Evolutionary conservation across 2,329 filamentous ascomycete species (phyloP).

Genomic region (Ustilaginoidea virens): DNA sequence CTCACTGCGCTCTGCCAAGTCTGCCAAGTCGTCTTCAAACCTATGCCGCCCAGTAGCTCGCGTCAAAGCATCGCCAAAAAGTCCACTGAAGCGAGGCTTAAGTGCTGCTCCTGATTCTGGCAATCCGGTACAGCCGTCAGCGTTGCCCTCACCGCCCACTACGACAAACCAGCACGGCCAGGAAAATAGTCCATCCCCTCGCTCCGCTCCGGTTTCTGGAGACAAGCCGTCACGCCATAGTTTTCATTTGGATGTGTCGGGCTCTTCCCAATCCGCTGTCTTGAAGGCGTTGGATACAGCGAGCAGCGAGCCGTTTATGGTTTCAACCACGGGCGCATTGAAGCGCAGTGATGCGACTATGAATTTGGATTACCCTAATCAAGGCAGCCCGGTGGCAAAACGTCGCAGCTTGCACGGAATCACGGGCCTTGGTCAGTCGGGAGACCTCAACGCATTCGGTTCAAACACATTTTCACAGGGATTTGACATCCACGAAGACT

Average conservation of each 20-base stretch:
- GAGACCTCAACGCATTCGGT: constrained; percentile 65
- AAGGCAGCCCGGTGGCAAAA: constrained; percentile 81
- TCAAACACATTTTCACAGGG: constrained; percentile 26
- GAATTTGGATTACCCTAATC: constrained; percentile 64
- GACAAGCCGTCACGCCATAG: constrained; percentile 38
- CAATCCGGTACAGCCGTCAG: constrained; percentile 41
- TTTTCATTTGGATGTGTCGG: constrained; percentile 40
- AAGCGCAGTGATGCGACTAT: constrained; percentile 86
- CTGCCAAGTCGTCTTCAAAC: constrained; percentile 38
- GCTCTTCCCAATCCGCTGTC: constrained; percentile 33
- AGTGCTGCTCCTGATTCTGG: constrained; percentile 54
- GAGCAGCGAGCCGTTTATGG: constrained; percentile 17
- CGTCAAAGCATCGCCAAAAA: constrained; percentile 58
- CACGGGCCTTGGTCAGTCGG: constrained; percentile 38
- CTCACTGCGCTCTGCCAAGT: constrained; percentile 46
- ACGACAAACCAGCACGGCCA: constrained; percentile 25
- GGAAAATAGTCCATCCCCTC: constrained; percentile 20
- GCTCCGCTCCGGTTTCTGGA: constrained; percentile 15
- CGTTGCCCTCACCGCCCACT: constrained; percentile 18
- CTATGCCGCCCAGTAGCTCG: constrained; percentile 39
- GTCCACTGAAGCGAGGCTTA: constrained; percentile 65
- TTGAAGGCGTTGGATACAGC: constrained; percentile 33
- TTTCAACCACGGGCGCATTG: constrained; percentile 53
- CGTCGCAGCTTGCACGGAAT: constrained; percentile 73
- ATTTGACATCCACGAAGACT: constrained; percentile 38